Evolutionary conservation across 306 rosid species (phyloP).

Genomic region (Datisca glomerata): DNA sequence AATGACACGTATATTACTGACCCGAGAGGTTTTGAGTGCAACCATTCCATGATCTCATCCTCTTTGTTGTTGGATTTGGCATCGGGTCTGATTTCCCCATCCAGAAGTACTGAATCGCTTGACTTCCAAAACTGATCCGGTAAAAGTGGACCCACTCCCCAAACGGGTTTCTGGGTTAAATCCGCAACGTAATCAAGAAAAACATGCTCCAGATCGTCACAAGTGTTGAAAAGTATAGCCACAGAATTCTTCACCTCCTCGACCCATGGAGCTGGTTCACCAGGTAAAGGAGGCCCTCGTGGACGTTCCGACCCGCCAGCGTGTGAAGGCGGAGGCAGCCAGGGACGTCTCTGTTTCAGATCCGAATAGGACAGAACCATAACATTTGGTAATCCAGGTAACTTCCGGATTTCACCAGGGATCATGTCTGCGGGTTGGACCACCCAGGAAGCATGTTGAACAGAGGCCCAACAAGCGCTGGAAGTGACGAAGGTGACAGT

Average conservation of each 20-base stretch:
- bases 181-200: conserved; percentile 25
- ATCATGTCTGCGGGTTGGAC: conserved; percentile 24
- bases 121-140: conserved; percentile 54
- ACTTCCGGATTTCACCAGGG: conserved; percentile 26
- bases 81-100: conserved; percentile 22
- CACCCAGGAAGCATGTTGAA: conserved; percentile 44
- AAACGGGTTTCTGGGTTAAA: conserved; percentile 29
- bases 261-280: conserved; percentile 27
- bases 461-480: conserved; percentile 41
- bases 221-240: conserved; percentile 52
- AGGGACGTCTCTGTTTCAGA: too few relatives aligned
- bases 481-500: conserved; percentile 44
- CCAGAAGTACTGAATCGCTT: conserved; percentile 21
- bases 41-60: conserved; percentile 41
- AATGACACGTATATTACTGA: conserved; percentile 46
- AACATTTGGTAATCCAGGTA: conserved; percentile 44
- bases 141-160: conserved; percentile 65
- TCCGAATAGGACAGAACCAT: conserved; percentile 30
- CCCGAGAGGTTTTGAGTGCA: conserved; percentile 33
- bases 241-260: conserved; percentile 10
- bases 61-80: conserved; percentile 26
- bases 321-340: too few relatives aligned
- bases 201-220: conserved; percentile 48
- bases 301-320: too few relatives aligned
- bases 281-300: conserved; percentile 27